Evolutionary conservation across 352 stramenopile species (phyloP), one percentile per base, ranked within the genome.

Genomic region (Phytophthora pinifolia): DNA sequence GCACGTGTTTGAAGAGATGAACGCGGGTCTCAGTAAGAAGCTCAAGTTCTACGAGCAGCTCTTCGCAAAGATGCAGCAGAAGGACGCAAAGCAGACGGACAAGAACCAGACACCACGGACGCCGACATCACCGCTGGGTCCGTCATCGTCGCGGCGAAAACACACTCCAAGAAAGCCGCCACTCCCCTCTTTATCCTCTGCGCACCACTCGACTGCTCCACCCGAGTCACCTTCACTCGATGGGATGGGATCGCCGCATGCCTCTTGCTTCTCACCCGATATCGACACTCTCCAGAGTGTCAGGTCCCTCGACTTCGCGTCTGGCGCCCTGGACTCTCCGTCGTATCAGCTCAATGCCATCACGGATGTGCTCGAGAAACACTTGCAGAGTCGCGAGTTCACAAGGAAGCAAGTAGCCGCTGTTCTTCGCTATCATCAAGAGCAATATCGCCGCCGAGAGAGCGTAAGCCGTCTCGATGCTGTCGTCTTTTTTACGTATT

Each of bases 31-130:
- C 13, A 87, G 70, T 50, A 76, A 80, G 46, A 85, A 82, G 32
- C 46, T 89, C 25, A 76, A 76, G 34, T 87, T 89, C 38, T 89
- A 85, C 57, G 75, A 87, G 31, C 75, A 87, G 30, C 46, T 89
- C 12, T 81, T 89, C 25, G 60, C 67, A 2, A 85, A 82, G 38
- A 80, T 88, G 70, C 74, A 88, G 58, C 62, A 74, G 8, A 56
- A 80, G 29, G 70, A 88, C 22, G 57, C 34, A 3, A 71, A 65
- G 18, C 46, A 61, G 30, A 15, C 38, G 0, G 43, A 49, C 13
- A 67, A 60, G 36, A 25, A 25, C 20, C 62, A 64, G 33, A 34
- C 32, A 1, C 44, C 61, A 17, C 53, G 33, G 25, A 63, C 50
- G 17, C 41, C 45, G 12, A 53, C 44, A 9, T 58, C 55, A 4